These are phyloP conservation scores for Penicillium crystallinum DNA, from an alignment of 495 filamentous ascomycete genomes.

Conservation along the genomic window DNA sequence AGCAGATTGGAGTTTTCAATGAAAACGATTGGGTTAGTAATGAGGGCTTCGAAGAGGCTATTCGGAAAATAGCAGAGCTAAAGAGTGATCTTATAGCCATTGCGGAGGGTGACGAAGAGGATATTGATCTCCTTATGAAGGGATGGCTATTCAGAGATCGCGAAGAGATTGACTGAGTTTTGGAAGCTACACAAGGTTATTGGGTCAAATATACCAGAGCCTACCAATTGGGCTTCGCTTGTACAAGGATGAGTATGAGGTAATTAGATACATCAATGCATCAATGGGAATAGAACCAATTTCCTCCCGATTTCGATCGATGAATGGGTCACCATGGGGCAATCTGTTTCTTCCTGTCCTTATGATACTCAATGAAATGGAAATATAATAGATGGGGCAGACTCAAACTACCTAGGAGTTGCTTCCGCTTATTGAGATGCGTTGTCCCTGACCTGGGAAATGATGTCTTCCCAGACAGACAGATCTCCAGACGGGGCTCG, in stretches of 20 bases:
- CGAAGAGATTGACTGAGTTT: conserved; percentile 5
- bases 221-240: no score
- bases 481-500: conserved; percentile 18
- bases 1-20: conserved; percentile 6
- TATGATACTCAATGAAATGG: not conserved
- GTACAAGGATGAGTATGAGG: no score
- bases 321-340: no score
- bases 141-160: conserved; percentile 17
- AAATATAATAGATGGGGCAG: not conserved
- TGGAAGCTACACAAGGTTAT: no score
- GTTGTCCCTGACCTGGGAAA: conserved; percentile 19
- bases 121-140: conserved; percentile 11
- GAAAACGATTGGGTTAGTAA: conserved; percentile 18
- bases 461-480: conserved; percentile 37
- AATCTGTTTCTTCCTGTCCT: not conserved
- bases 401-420: not conserved
- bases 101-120: conserved; percentile 14
- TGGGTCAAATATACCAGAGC: no score
- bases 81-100: conserved; percentile 6
- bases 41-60: conserved; percentile 10
- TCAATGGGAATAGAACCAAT: not conserved
- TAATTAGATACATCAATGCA: no score
- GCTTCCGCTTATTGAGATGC: not conserved
- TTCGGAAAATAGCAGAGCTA: conserved; percentile 8
- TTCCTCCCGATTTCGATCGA: not conserved